These are phyloP conservation scores for Starmerella floris DNA, from an alignment of 805 yeast species.

Conservation along the genomic window DNA sequence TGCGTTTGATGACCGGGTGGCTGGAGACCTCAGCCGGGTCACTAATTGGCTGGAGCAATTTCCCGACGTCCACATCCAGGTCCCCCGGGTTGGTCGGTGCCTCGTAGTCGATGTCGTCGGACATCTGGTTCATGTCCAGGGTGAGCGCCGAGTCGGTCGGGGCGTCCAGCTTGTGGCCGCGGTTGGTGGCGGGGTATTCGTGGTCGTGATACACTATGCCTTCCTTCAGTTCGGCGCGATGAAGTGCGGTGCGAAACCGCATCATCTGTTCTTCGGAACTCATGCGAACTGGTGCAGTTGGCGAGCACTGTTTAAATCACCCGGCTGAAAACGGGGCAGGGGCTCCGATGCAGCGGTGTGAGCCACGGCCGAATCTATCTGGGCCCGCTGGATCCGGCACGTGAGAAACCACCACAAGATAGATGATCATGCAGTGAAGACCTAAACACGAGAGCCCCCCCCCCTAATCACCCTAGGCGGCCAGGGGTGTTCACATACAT, in stretches of 20 bases:
- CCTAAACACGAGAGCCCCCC: too few relatives aligned
- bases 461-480: too few relatives aligned
- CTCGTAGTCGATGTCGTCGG: constrained; percentile 35
- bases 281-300: constrained; percentile 3
- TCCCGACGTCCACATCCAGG: constrained; percentile 25
- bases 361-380: too few relatives aligned
- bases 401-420: too few relatives aligned
- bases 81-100: constrained; percentile 34
- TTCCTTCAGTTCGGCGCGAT: constrained; percentile 18
- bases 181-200: constrained; percentile 28
- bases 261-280: constrained; percentile 6
- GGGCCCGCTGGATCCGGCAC: too few relatives aligned
- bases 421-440: too few relatives aligned
- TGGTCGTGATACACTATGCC: constrained; percentile 10
- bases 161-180: constrained; percentile 46
- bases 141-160: constrained; percentile 35
- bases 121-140: constrained; percentile 25
- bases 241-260: constrained; percentile 16
- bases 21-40: constrained; percentile 67
- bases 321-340: too few relatives aligned
- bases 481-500: too few relatives aligned
- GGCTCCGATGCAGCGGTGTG: too few relatives aligned
- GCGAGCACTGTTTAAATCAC: too few relatives aligned
- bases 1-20: constrained; percentile 54
- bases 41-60: constrained; percentile 51